Base-by-base conservation (phyloP, 2,329 filamentous ascomycete species). In the Aspergillus melleus region DNA sequence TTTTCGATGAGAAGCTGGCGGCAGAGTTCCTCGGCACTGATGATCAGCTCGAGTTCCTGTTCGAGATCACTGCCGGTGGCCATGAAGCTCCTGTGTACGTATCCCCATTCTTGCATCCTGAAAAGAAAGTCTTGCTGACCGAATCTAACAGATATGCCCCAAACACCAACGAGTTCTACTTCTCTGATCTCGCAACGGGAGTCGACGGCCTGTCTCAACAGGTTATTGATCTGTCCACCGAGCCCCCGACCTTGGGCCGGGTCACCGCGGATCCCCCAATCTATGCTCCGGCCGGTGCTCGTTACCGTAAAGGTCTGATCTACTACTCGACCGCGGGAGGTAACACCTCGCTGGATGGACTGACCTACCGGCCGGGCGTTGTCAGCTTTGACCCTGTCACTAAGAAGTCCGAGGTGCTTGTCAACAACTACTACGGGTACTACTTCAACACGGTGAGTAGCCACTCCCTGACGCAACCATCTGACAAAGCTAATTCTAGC, bases 401-500 rank as follows among this genome's bases (percentile, higher is more conserved):
- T 8, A n/a, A 24, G 4, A 54, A 54, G 20, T n/a, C 26, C 9
- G n/a, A 26, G 14, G 16, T 30, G 20, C 14, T 46, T 5, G 52
- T 47, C 22, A 54, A 54, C 42, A 54, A 54, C 39, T 54, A 54
- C n/a, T 54, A 24, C 19, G 52, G 52, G 20, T 54, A 46, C 22
- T 29, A 47, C 19, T 54, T 54, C 14, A 30, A 22, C 49, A 54
- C 42, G 19, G 14, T 20, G n/a, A 22, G 44, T 16, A 39, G 49
- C 22, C 22, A 36, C 32, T 54, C 12, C 32, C 32, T 29, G 36
- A 24, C 8, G 24, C 19, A 16, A 5, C 6, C 5, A 47, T 32
- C 39, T 54, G 52, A 36, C 14, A 26, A 14, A 16, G 42, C 42
- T 44, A 44, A 30, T 39, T 50, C n/a, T 24, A 50, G 42, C 32